These are phyloP conservation scores for Debaryomyces udenii DNA, from an alignment of 1,139 yeast genomes.

Conservation along the genomic window DNA sequence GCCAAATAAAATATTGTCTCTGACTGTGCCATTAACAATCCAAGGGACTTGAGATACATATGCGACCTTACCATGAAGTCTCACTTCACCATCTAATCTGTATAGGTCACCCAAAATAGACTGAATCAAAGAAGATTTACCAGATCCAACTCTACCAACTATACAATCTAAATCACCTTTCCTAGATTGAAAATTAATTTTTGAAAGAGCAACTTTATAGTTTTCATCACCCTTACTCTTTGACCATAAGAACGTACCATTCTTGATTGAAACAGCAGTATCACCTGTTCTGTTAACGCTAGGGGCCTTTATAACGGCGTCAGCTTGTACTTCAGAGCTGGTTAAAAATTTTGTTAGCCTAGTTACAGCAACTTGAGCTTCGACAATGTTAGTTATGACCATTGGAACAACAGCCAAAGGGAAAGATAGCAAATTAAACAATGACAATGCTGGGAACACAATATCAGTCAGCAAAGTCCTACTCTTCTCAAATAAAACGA, in stretches of 20 bases:
- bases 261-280: constrained; percentile 63
- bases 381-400: constrained; percentile 83
- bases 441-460: constrained; percentile 91
- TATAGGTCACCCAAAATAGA: constrained; percentile 85
- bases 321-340: constrained; percentile 78
- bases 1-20: constrained; percentile 89
- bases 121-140: constrained; percentile 86
- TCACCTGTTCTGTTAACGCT: constrained; percentile 60
- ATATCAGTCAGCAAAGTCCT: constrained; percentile 83
- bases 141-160: constrained; percentile 92
- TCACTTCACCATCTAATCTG: constrained; percentile 74
- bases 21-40: constrained; percentile 94
- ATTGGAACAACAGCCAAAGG: constrained; percentile 94
- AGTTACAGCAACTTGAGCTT: constrained; percentile 83
- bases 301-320: constrained; percentile 68
- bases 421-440: constrained; percentile 83
- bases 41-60: constrained; percentile 91
- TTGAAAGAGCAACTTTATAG: constrained; percentile 74
- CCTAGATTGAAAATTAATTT: constrained; percentile 67
- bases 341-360: constrained; percentile 76
- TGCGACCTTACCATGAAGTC: constrained; percentile 78
- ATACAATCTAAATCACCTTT: constrained; percentile 87
- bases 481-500: constrained; percentile 61
- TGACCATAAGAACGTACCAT: constrained; percentile 90
- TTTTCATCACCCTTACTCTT: constrained; percentile 62